These are phyloP conservation scores for Boletus sp. DNA, from an alignment of 1,284 basidiomycete species.

Conservation along the genomic window DNA sequence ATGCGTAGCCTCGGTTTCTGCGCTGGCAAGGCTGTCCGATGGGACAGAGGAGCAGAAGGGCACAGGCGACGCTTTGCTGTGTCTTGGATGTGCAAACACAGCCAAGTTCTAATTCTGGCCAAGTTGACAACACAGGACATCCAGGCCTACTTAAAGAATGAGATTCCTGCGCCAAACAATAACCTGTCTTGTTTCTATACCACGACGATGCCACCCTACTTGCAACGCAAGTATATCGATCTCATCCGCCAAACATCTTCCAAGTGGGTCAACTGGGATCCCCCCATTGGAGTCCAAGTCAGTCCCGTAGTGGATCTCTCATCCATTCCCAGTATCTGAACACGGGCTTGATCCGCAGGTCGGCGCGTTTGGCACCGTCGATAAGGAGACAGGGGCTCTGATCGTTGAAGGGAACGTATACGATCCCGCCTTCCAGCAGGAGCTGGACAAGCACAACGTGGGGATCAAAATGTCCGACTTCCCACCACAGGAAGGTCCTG, in stretches of 20 bases:
- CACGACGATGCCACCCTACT: conserved; percentile 6
- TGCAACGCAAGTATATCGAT: conserved; percentile 29
- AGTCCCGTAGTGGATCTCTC: background rate
- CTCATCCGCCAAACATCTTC: conserved; percentile 22
- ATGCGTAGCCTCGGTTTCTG: too few species aligned
- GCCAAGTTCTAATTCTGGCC: background rate
- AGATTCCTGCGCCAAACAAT: background rate
- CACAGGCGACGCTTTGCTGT: background rate
- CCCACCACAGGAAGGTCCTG: conserved; percentile 13
- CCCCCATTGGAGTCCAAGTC: conserved; percentile 19
- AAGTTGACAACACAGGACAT: background rate
- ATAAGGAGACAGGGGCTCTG: conserved; percentile 22
- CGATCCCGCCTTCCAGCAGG: conserved; percentile 21
- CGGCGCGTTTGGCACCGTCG: conserved; percentile 25
- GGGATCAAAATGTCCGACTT: conserved; percentile 19
- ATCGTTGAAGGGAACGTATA: conserved; percentile 29
- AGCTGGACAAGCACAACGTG: conserved; percentile 14
- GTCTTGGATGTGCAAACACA: background rate
- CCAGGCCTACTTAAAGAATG: background rate
- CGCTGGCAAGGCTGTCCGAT: too few species aligned
- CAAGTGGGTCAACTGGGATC: conserved; percentile 32
- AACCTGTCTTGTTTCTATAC: background rate
- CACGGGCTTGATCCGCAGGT: conserved; percentile 17
- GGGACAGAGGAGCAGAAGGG: too few species aligned
- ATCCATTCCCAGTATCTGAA: background rate